Evolutionary conservation across 1,284 basidiomycete genomes (phyloP), one percentile per base, ranked within the genome.

Genomic region (Spongiforma sp.): DNA sequence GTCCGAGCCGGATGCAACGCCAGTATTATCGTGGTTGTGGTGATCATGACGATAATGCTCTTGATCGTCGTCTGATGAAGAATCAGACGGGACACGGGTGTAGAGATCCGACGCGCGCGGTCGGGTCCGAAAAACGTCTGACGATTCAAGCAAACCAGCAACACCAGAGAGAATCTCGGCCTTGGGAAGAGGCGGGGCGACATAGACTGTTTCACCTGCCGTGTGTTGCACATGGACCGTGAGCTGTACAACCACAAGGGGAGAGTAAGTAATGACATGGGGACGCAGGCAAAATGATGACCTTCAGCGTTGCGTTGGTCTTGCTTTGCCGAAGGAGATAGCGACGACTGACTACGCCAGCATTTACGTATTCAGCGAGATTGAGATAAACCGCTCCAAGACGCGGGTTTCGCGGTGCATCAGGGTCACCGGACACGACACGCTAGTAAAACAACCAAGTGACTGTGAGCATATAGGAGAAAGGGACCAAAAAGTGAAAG

Each of bases 261-360:
- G 39, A n/a, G 9, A 15, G n/a, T 2, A 30, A 17, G 2, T 37
- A 7, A 7, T 30, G 36, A 61, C 26, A 26, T 28, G 48, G 34
- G 58, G 59, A 39, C 24, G 34, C 4, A 11, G n/a, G 24, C 4
- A 24, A 24, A 36, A 43, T 52, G 43, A n/a, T n/a, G 61, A 89
- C 87, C 80, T 89, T 89, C 57, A 94, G 82, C 3, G 89, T 90
- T 1, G 93, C 91, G 67, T 94, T 94, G 52, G 89, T 92, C 77
- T 90, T 91, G 74, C 89, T 92, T 68, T 93, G 84, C 60, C 86
- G 81, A 10, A 94, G 79, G 19, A 94, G 82, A 75, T 93, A 93
- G 28, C 87, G 83, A 21, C 93, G 83, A 4, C 86, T 88, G 33
- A 93, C 84, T 19, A 81, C 77, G 3, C 90, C 89, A 14, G 81